Conservation (phyloP, 2,329 filamentous ascomycete genomes). For the Penicillium paneum region DNA sequence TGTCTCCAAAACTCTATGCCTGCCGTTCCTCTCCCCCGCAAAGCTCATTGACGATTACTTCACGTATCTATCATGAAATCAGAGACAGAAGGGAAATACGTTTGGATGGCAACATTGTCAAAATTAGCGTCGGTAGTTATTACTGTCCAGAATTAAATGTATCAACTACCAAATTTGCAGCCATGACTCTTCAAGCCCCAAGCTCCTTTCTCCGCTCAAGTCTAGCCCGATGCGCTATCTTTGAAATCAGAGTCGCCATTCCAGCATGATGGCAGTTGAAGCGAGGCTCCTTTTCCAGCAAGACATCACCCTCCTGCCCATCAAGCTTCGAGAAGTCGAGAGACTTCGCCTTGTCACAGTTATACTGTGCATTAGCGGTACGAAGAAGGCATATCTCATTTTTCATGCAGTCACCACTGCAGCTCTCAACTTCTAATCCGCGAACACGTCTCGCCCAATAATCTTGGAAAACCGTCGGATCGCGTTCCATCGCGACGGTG, state of each 20-base stretch:
- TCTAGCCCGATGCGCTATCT: conserved; percentile 17
- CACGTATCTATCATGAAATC: neutral
- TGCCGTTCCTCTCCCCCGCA: neutral
- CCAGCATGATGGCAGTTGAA: conserved; percentile 27
- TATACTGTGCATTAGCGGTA: conserved; percentile 53
- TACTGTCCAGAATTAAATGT: neutral
- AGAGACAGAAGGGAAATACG: too few relatives aligned
- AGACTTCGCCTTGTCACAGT: conserved; percentile 44
- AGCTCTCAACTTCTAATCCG: conserved; percentile 44
- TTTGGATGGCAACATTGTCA: neutral
- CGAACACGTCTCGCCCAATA: conserved; percentile 51
- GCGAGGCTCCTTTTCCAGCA: conserved; percentile 2
- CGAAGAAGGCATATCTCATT: conserved; percentile 53
- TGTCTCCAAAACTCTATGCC: neutral
- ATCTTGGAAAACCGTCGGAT: conserved; percentile 45
- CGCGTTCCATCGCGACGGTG: conserved; percentile 48
- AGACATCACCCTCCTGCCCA: neutral
- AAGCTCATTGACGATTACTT: neutral
- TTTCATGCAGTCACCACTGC: conserved; percentile 44
- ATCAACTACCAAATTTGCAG: neutral
- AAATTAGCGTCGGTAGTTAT: neutral
- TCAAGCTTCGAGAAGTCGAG: conserved; percentile 35
- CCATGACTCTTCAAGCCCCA: neutral
- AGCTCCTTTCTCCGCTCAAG: conserved; percentile 5
- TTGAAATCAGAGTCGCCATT: conserved; percentile 22